phyloP scores from a whole-genome alignment of 805 yeast genomes.

The Jamesozyma rosinii region DNA sequence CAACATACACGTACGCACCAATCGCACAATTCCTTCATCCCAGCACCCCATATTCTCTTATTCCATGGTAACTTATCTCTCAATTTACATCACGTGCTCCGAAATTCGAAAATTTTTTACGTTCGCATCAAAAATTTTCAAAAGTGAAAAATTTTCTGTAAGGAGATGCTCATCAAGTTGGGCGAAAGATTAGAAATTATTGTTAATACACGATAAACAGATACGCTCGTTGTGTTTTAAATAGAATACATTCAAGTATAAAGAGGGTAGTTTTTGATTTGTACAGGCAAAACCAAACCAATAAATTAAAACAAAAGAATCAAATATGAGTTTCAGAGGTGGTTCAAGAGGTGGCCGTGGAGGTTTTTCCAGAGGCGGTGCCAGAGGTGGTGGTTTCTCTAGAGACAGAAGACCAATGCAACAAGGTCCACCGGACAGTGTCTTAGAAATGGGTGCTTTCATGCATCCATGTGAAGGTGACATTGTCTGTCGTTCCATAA shows the following conservation, averaged over 20 bases:
- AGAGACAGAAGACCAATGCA: conserved; percentile 59
- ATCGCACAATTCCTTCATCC: too few relatives aligned
- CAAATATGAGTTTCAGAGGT: conserved; percentile 34
- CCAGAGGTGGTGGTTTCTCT: conserved; percentile 37
- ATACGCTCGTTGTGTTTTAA: neutral
- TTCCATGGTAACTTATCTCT: too few relatives aligned
- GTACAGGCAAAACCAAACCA: neutral
- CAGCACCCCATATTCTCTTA: too few relatives aligned
- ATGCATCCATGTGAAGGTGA: conserved; percentile 93
- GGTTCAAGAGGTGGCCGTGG: conserved; percentile 24
- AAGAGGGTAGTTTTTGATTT: neutral
- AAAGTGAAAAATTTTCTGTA: conserved; percentile 4
- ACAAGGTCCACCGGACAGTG: conserved; percentile 94
- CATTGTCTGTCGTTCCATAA: conserved; percentile 90
- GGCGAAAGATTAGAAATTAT: neutral
- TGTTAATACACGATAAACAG: neutral
- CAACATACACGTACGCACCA: too few relatives aligned
- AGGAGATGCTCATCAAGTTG: conserved; percentile 3
- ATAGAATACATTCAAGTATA: too few relatives aligned
- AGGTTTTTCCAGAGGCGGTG: conserved; percentile 26
- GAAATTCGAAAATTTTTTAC: neutral
- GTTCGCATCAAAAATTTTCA: conserved; percentile 1
- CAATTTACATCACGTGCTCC: conserved; percentile 1
- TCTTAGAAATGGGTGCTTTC: conserved; percentile 89
- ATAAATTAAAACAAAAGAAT: neutral